phyloP scores from a whole-genome alignment of 768 basidiomycete species.

The Termitomyces sp. region DNA sequence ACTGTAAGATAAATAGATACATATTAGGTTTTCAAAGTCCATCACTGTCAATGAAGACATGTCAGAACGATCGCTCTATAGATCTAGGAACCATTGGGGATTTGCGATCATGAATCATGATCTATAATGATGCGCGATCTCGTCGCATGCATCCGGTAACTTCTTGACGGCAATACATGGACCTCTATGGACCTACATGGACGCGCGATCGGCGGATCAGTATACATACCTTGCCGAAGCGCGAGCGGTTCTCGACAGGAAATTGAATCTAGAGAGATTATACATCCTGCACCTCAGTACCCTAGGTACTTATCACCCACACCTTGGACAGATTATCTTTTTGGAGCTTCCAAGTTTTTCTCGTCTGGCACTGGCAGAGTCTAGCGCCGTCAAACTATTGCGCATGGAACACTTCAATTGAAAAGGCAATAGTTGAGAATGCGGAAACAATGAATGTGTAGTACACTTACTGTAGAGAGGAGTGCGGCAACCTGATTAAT shows the following conservation, averaged over 20 bases:
- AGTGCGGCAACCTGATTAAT: slow-evolving; percentile 15
- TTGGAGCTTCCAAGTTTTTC: background rate
- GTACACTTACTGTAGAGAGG: background rate
- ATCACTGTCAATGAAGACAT: slow-evolving; percentile 10
- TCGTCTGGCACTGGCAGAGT: background rate
- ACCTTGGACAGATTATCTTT: background rate
- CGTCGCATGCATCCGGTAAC: slow-evolving; percentile 13
- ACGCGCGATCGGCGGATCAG: slow-evolving; percentile 14
- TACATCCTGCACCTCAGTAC: too few species aligned
- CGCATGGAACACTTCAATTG: background rate
- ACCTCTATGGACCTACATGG: slow-evolving; percentile 1
- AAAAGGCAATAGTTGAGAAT: background rate
- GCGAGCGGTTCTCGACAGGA: too few species aligned
- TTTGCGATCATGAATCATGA: slow-evolving; percentile 10
- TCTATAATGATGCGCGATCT: slow-evolving; percentile 4
- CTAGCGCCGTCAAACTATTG: background rate
- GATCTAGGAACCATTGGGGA: slow-evolving; percentile 15
- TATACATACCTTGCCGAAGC: background rate
- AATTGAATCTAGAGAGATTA: background rate
- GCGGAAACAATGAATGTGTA: background rate
- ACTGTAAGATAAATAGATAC: background rate
- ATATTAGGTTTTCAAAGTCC: slow-evolving; percentile 1
- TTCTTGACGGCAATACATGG: background rate
- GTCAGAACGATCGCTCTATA: background rate
- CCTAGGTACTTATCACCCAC: too few species aligned